Evolutionary conservation across 108 stramenopile species (phyloP).

Genomic region (Nitzschia palea): DNA sequence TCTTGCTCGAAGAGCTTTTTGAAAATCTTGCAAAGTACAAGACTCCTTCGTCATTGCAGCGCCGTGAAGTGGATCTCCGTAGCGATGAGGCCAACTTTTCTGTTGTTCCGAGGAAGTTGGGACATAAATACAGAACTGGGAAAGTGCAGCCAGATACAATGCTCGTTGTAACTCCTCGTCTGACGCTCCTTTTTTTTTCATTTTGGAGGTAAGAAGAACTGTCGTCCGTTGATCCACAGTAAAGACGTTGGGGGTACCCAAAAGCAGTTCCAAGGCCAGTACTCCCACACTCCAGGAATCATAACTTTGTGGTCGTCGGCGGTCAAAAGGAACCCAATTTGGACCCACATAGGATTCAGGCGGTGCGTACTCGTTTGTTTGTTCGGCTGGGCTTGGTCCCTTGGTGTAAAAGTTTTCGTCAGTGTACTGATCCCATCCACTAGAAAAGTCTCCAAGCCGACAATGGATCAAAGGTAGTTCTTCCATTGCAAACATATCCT

Average conservation of each 20-base stretch:
- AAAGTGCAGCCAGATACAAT: constrained; percentile 76
- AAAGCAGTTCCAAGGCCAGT: constrained; percentile 81
- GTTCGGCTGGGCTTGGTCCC: constrained; percentile 64
- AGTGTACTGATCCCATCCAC: constrained; percentile 71
- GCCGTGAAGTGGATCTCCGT: constrained; percentile 72
- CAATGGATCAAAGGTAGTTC: constrained; percentile 37
- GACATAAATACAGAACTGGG: constrained; percentile 82
- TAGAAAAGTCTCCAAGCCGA: constrained; percentile 74
- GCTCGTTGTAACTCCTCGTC: constrained; percentile 63
- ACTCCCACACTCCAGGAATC: constrained; percentile 90
- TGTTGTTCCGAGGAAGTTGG: constrained; percentile 34
- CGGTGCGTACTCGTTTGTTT: constrained; percentile 83
- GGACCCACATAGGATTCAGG: constrained; percentile 65
- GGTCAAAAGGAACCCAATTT: constrained; percentile 58
- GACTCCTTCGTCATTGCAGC: constrained; percentile 47
- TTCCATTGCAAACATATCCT: constrained; percentile 8
- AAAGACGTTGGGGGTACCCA: constrained; percentile 95
- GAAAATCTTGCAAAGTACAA: constrained; percentile 80
- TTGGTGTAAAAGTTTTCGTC: constrained; percentile 60
- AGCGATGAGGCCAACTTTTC: constrained; percentile 63
- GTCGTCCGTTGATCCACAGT: constrained; percentile 91
- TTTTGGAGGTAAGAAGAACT: constrained; percentile 72
- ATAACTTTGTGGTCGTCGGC: constrained; percentile 60
- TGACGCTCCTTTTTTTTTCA: constrained; percentile 66
- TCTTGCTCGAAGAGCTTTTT: constrained; percentile 67